Base-by-base conservation (phyloP, 1,139 yeast genomes). In the Yamadazyma blattariae region DNA sequence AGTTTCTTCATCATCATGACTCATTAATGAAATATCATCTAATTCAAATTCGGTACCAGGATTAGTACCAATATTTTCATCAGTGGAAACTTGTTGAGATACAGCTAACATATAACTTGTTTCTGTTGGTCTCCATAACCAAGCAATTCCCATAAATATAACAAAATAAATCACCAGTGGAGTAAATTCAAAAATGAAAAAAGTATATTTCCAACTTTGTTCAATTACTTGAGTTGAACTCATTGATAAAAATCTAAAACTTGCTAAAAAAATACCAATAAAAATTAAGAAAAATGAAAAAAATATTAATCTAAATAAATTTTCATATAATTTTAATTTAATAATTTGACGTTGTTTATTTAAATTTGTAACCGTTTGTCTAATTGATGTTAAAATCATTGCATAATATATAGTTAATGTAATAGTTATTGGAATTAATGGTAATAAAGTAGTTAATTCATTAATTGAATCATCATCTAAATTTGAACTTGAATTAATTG, bases 101-200 rank as follows among this genome's bases (percentile, higher is more conserved):
- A 90, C 90, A 14, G 97, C 98, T 56, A 92, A 77, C 77, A 95
- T 82, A 52, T 90, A 84, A 45, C 96, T 89, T 28, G 96, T 88
- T 51, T 86, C 95, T 0, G 97, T 90, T 33, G 98, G 98, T 61
- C 98, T 80, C 98, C 98, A 94, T 46, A 92, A 77, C 70, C 89
- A 81, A 10, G 96, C 87, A 48, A 94, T 72, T 7, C 90, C 79
- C 54, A 85, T 75, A 58, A 92, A 90, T 31, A 90, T 90, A 31
- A 82, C 61, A 55, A 85, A 88, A 63, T 88, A 94, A 12, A 90
- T 83, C 30, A 88, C 75, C 41, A 95, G 82, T 26, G 97, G 95
- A 96, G 98, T 89, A 64, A 95, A 94, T 50, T 92, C 97, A 34
- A 84, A 75, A 38, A 89, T 61, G 55, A 94, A 89, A 69, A 86